Base-by-base conservation (phyloP, 352 stramenopile species). In the Pythium dissotocum region DNA sequence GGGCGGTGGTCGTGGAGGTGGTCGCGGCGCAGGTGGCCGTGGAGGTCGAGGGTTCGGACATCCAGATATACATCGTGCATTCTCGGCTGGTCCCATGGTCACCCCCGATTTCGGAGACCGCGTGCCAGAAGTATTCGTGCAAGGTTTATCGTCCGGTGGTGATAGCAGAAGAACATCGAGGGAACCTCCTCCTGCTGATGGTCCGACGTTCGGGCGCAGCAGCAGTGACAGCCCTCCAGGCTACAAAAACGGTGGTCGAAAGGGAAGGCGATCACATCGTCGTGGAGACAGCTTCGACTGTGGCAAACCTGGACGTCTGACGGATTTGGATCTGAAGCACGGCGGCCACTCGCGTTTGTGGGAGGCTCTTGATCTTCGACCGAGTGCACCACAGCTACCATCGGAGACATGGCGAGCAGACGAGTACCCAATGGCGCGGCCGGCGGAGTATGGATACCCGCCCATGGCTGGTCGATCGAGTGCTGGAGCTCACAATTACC, bases 231-330 rank as follows among this genome's bases (percentile, higher is more conserved):
- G 55, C 44, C 57, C 57, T 40, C 57, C 38, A 14, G 48, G 57
- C 16, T 60, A 59, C 2, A 42, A 53, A 28, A 24, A 30, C 12
- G 7, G 53, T 46, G 68, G 63, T 35, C 55, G 69, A 7, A 71
- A 59, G 53, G 59, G 59, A 48, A 60, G 42, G 10, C 35, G 53
- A 8, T 61, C 54, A 12, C 28, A 61, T n/a, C 52, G 60, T 44
- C 77, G 80, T 2, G 76, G 69, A 21, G 83, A 87, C 35, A 89
- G 80, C 57, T 89, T 89, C 30, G 79, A 85, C 49, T 81, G 77
- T 8, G 61, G 81, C 1, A 62, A 66, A 5, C 55, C 21, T 7
- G 28, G 46, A 18, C 55, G 52, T 38, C 38, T 70, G 44, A 59
- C 66, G 28, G 68, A 77, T 33, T 54, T 63, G 1, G 48, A 78